Base-by-base conservation (phyloP, 176 grass and related monocot genomes). In the Guadua angustifolia region DNA sequence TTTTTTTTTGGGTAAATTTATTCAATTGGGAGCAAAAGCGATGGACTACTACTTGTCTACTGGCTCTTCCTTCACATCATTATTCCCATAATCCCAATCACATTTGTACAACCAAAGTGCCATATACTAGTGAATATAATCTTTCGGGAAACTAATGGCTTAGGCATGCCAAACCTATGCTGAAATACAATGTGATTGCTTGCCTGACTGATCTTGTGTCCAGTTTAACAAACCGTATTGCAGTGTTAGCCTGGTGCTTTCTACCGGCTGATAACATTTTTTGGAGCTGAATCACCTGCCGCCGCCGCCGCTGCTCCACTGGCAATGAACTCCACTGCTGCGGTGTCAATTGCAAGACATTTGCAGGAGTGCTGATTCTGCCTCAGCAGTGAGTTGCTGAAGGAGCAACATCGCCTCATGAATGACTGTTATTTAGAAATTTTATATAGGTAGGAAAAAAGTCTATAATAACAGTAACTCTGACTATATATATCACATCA, bases 311-410 rank as follows among this genome's bases (percentile, higher is more conserved):
- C 74, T 84, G 78, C 50, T 84, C 86, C 60, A 50, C 7, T 45
- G 79, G 75, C 26, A 89, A 81, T 4, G 83, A 89, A 42, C 79
- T 89, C 83, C 84, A 65, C 10, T 89, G 90, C 15, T 92, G 83
- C 29, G 83, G 87, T 13, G 87, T 89, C 40, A 89, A 55, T 6
- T 18, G 15, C 16, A 52, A 81, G 32, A 89, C 84, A 77, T 77
- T 59, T 84, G 72, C 64, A 88, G 63, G 67, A 91, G 67, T 71
- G 72, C 86, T 3, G 86, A 82, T 45, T 86, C 77, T 6, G 81
- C 74, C 60, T 86, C 86, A 12, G 69, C 42, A 49, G 24, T n/a
- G 19, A 57, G 7, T 7, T 57, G 19, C 53, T n/a, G 18, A n/a
- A n/a, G 7, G 6, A 57, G 53, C 19, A 57, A 57, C 19, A 19